Evolutionary conservation across 495 filamentous ascomycete species (phyloP).

Genomic region (Penicillium fimorum): DNA sequence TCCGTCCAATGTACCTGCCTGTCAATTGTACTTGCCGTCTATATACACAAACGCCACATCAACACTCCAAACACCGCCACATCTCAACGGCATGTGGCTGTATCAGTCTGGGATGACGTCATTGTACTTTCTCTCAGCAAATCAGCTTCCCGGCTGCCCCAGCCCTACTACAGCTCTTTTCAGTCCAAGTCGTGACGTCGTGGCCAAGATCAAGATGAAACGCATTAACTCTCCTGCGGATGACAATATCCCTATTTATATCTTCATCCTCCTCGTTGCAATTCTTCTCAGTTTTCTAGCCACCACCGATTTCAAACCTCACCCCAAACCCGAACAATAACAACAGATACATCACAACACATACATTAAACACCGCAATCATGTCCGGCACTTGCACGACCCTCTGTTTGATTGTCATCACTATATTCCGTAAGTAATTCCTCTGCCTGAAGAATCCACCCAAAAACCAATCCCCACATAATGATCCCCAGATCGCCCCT

Average conservation of each 20-base stretch:
- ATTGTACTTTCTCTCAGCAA: neutral
- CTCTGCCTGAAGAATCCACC: neutral
- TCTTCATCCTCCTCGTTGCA: conserved; percentile 32
- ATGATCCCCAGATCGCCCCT: neutral
- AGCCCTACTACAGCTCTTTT: conserved; percentile 7
- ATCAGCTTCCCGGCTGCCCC: conserved; percentile 6
- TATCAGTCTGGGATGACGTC: conserved; percentile 6
- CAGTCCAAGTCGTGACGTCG: conserved; percentile 21
- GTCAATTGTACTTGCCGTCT: neutral
- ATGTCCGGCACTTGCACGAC: conserved; percentile 41
- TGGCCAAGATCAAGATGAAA: conserved; percentile 30
- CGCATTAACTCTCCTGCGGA: conserved; percentile 27
- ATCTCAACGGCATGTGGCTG: conserved; percentile 1
- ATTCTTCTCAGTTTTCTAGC: conserved; percentile 35
- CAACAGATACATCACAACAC: too few relatives aligned
- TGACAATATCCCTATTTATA: conserved; percentile 33
- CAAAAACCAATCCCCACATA: neutral
- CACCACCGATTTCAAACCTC: conserved; percentile 23
- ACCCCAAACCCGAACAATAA: neutral
- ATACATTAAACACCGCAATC: conserved; percentile 10
- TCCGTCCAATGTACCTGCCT: conserved; percentile 3
- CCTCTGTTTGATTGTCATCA: conserved; percentile 55
- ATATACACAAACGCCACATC: neutral
- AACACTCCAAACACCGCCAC: conserved; percentile 1
- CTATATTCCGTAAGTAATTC: conserved; percentile 54